Evolutionary conservation across 108 stramenopile genomes (phyloP).

Genomic region (Stephanodiscus triporus): DNA sequence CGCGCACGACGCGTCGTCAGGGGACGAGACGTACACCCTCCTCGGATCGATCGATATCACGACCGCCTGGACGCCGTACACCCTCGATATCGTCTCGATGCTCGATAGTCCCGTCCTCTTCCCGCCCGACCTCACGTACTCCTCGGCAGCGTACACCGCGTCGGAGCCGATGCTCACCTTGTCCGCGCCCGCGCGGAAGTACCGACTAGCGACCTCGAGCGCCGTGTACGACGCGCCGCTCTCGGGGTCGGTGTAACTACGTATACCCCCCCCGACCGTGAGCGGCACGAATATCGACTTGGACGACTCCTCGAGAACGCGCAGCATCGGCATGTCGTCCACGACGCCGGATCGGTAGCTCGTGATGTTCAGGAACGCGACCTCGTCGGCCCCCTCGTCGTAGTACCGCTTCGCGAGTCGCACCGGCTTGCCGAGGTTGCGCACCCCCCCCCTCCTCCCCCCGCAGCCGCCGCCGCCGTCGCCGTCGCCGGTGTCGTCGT

Average conservation of each 20-base stretch:
- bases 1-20: constrained; percentile 52
- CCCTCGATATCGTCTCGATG: constrained; percentile 89
- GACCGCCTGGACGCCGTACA: constrained; percentile 98
- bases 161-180: constrained; percentile 97
- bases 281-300: constrained; percentile 96
- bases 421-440: constrained; percentile 98
- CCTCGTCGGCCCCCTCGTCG: constrained; percentile 96
- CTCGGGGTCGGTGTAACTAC: constrained; percentile 87
- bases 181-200: constrained; percentile 99
- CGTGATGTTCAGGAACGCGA: constrained; percentile 98
- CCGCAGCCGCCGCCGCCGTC: constrained; percentile 9
- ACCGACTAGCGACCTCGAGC: constrained; percentile 94
- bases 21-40: constrained; percentile 80
- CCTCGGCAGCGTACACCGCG: constrained; percentile 93
- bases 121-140: constrained; percentile 57
- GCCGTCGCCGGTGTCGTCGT: constrained; percentile 54
- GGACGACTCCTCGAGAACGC: constrained; percentile 92
- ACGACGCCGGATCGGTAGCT: constrained; percentile 94
- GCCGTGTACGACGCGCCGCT: constrained; percentile 84
- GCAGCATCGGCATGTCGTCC: constrained; percentile 97
- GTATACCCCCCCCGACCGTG: constrained; percentile 98
- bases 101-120: constrained; percentile 80
- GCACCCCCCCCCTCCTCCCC: constrained; percentile 73
- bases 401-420: constrained; percentile 90
- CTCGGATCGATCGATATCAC: constrained; percentile 98